Evolutionary conservation across 2,329 filamentous ascomycete genomes (phyloP).

Genomic region (Onygenales sp.): DNA sequence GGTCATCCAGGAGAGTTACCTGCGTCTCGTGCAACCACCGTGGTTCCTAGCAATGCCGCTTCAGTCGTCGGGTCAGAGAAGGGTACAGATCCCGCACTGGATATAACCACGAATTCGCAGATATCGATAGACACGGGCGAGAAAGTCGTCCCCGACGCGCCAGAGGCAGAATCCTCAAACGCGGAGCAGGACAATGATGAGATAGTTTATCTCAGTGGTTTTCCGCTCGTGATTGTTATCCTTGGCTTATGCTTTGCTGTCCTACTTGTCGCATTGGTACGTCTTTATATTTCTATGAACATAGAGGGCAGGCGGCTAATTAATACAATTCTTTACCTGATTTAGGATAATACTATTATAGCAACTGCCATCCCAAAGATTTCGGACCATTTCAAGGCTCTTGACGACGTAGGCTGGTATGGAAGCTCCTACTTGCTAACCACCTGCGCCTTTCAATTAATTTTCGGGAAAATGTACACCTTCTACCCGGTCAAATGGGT

Average conservation of each 20-base stretch:
- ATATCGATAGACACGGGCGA: background rate
- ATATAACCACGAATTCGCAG: background rate
- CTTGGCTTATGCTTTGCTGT: constrained; percentile 10
- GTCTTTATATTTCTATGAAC: background rate
- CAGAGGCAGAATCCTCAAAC: background rate
- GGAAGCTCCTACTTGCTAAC: constrained; percentile 37
- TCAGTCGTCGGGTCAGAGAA: background rate
- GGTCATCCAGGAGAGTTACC: background rate
- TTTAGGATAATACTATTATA: constrained; percentile 34
- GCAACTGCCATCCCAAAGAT: constrained; percentile 40
- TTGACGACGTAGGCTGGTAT: constrained; percentile 41
- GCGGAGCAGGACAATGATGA: background rate
- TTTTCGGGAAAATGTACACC: constrained; percentile 36
- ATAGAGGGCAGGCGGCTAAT: background rate
- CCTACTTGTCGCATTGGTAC: constrained; percentile 12
- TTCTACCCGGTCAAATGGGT: constrained; percentile 36
- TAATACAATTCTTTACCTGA: background rate
- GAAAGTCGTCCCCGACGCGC: background rate
- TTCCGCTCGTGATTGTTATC: constrained; percentile 9
- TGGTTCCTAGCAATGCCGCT: background rate
- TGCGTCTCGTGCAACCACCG: background rate
- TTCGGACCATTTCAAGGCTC: constrained; percentile 38
- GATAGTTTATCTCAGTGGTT: constrained; percentile 6
- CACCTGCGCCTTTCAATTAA: constrained; percentile 31
- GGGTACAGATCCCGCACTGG: background rate